Conservation (phyloP, 192 early-diverging fungal species). For the Borealophlyctis nickersoniae region DNA sequence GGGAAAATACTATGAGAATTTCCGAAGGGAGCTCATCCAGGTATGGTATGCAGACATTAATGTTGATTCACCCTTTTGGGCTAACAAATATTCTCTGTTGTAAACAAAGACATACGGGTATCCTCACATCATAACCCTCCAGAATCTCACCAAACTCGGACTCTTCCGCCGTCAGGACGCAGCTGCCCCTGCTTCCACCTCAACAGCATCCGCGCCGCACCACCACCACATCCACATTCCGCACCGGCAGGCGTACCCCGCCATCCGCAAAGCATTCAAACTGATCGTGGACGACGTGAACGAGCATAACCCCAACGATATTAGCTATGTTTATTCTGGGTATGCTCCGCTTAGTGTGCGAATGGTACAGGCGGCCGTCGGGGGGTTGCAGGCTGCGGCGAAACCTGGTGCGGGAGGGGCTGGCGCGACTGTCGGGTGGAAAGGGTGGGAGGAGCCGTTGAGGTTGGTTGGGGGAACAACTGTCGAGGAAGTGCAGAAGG, state of each 20-base stretch:
- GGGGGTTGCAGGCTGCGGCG: slow-evolving; percentile 10
- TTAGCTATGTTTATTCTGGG: slow-evolving; percentile 91
- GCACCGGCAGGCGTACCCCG: slow-evolving; percentile 52
- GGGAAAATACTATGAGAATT: slow-evolving; percentile 75
- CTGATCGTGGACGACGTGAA: slow-evolving; percentile 86
- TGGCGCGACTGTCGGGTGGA: slow-evolving; percentile 60
- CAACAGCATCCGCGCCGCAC: too few species aligned
- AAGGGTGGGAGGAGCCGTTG: slow-evolving; percentile 84
- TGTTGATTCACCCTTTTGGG: slow-evolving; percentile 4
- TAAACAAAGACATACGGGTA: slow-evolving; percentile 77
- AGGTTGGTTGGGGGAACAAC: slow-evolving; percentile 72
- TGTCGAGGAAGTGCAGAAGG: slow-evolving; percentile 63
- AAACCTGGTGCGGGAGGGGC: neutral
- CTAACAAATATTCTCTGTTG: slow-evolving; percentile 3
- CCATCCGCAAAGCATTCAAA: slow-evolving; percentile 66
- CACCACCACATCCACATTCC: too few species aligned
- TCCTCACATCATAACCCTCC: slow-evolving; percentile 82
- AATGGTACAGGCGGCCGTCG: slow-evolving; percentile 74
- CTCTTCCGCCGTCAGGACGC: slow-evolving; percentile 56
- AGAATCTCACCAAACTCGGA: slow-evolving; percentile 68
- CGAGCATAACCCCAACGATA: slow-evolving; percentile 80
- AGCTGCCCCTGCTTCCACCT: slow-evolving; percentile 24
- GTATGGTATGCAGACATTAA: slow-evolving; percentile 29
- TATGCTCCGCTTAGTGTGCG: slow-evolving; percentile 91
- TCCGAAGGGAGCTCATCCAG: slow-evolving; percentile 80